phyloP scores from a whole-genome alignment of 2,329 filamentous ascomycete species.

The Colletotrichum ledebouriae region DNA sequence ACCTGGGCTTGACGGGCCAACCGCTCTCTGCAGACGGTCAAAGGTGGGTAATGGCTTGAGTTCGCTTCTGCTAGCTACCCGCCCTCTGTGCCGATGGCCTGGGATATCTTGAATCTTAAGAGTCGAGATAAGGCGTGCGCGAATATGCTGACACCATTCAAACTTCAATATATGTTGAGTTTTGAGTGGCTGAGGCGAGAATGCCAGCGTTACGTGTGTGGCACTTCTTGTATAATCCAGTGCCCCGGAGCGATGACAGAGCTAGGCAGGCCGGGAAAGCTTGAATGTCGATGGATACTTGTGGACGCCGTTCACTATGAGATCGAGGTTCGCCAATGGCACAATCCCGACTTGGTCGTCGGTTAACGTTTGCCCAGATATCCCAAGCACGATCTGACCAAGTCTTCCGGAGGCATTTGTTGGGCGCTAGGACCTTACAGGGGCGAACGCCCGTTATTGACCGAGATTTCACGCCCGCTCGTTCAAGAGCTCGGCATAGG shows the following conservation, averaged over 20 bases:
- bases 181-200: neutral
- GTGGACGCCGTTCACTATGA: neutral
- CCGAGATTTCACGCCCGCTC: conserved; percentile 29
- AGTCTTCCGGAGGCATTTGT: neutral
- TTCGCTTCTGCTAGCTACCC: conserved; percentile 37
- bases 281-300: conserved; percentile 8
- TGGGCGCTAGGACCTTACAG: neutral
- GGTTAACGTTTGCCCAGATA: conserved; percentile 10
- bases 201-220: neutral
- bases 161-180: neutral
- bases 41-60: conserved; percentile 30
- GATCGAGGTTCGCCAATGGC: conserved; percentile 16
- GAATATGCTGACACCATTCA: conserved; percentile 5
- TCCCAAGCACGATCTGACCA: neutral
- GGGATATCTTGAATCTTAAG: conserved; percentile 13
- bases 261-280: conserved; percentile 6
- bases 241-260: neutral
- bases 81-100: conserved; percentile 19
- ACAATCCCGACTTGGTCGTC: conserved; percentile 6
- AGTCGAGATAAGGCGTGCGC: conserved; percentile 6
- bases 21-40: conserved; percentile 20
- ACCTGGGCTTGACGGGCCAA: conserved; percentile 30
- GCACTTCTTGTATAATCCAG: neutral
- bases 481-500: conserved; percentile 16
- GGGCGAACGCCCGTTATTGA: conserved; percentile 5